Evolutionary conservation across 257 asterid species (phyloP).

Genomic region (Thymus quinquecostatus): DNA sequence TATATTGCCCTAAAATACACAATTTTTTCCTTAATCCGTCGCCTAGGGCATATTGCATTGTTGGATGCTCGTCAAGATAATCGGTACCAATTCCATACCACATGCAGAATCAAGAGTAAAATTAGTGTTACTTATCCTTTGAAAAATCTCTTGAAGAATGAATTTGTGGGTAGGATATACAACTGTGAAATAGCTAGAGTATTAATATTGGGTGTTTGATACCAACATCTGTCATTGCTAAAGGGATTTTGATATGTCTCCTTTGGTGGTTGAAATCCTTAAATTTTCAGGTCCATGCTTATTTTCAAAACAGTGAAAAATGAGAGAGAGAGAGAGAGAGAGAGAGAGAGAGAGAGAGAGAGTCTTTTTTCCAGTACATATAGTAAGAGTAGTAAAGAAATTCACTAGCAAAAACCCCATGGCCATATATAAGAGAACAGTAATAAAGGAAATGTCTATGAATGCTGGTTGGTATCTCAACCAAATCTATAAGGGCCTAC

Average conservation of each 20-base stretch:
- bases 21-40: no score
- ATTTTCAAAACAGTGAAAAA: background rate
- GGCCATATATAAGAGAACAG: slow-evolving; percentile 10
- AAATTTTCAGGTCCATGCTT: slow-evolving; percentile 33
- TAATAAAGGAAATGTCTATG: slow-evolving; percentile 32
- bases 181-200: background rate
- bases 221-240: slow-evolving; percentile 32
- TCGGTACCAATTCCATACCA: no score
- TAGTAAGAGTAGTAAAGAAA: background rate
- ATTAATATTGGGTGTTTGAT: slow-evolving; percentile 19
- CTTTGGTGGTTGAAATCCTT: slow-evolving; percentile 43
- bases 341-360: no score
- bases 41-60: no score
- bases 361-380: background rate
- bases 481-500: slow-evolving; percentile 34
- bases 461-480: slow-evolving; percentile 59
- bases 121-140: no score
- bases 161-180: background rate
- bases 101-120: no score
- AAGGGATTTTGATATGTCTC: slow-evolving; percentile 37
- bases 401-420: slow-evolving; percentile 22
- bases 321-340: background rate
- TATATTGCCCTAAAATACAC: no score
- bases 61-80: no score
- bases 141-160: no score